Percentiles rank a stretch among this genome's conserved stretches.
phyloP scores from a whole-genome alignment of 169 alveolate genomes.

The Plasmodium falciparum region DNA sequence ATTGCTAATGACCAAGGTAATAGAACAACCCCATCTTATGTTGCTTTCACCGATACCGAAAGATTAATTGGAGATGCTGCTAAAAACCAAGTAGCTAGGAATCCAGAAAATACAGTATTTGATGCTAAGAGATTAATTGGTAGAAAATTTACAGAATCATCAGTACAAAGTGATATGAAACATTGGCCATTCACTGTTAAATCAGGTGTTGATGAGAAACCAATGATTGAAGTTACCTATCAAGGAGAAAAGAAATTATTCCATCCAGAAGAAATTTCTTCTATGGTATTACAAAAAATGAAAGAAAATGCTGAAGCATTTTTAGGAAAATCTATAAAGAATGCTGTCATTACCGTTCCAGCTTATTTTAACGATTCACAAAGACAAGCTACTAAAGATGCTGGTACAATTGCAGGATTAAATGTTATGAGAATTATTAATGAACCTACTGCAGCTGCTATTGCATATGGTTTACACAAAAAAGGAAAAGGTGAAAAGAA shows the following conservation, averaged over 20 bases:
- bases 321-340: constrained; percentile 94
- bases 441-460: constrained; percentile 99
- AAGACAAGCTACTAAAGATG: constrained; percentile 99
- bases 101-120: constrained; percentile 96
- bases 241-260: constrained; percentile 93
- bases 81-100: constrained; percentile 96
- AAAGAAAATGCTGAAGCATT: constrained; percentile 98
- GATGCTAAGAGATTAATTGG: constrained; percentile 98
- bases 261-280: constrained; percentile 96
- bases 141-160: constrained; percentile 93
- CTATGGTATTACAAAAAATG: constrained; percentile 97
- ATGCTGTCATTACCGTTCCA: constrained; percentile 99
- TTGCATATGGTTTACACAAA: constrained; percentile 98
- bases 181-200: constrained; percentile 96
- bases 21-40: constrained; percentile 99
- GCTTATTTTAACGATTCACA: constrained; percentile 99
- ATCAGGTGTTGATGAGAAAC: constrained; percentile 90
- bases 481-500: constrained; percentile 93
- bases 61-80: constrained; percentile 99
- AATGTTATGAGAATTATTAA: constrained; percentile 97
- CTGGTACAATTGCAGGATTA: constrained; percentile 99
- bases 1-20: constrained; percentile 99
- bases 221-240: constrained; percentile 90
- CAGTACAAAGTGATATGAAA: constrained; percentile 94
- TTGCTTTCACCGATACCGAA: constrained; percentile 98